phyloP scores from a whole-genome alignment of 257 asterid species.

The Mitragyna speciosa region DNA sequence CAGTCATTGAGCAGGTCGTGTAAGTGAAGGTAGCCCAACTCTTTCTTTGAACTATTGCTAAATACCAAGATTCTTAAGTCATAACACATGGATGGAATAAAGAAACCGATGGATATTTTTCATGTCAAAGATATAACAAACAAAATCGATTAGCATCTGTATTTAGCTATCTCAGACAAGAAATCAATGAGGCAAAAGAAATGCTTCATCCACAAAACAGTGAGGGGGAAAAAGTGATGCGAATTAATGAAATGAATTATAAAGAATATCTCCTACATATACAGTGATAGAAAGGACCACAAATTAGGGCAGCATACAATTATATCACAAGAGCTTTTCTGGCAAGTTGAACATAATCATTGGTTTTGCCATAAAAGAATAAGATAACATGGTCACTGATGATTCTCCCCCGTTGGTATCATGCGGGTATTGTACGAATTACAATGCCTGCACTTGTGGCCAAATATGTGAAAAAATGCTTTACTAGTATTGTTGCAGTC shows the following conservation, averaged over 20 bases:
- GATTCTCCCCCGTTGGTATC: constrained; percentile 42
- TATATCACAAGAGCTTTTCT: background rate
- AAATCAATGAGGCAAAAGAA: background rate
- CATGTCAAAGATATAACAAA: background rate
- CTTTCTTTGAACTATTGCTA: background rate
- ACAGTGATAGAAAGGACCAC: background rate
- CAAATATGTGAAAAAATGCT: constrained; percentile 68
- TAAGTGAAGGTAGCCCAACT: too few species aligned
- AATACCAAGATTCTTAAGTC: background rate
- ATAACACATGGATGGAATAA: background rate
- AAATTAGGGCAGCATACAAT: background rate
- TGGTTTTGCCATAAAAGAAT: constrained; percentile 2
- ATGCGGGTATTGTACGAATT: constrained; percentile 77
- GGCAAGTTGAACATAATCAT: constrained; percentile 22
- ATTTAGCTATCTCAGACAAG: background rate
- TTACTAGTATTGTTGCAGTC: constrained; percentile 76
- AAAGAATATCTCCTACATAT: background rate
- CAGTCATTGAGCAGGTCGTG: background rate
- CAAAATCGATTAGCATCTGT: background rate
- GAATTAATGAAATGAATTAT: background rate
- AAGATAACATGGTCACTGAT: constrained; percentile 23
- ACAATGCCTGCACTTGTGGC: constrained; percentile 81
- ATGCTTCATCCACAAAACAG: background rate
- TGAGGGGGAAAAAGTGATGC: background rate
- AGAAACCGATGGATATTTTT: background rate